Evolutionary conservation across 2,329 filamentous ascomycete genomes (phyloP).

Genomic region (Aspergillus cejpii): DNA sequence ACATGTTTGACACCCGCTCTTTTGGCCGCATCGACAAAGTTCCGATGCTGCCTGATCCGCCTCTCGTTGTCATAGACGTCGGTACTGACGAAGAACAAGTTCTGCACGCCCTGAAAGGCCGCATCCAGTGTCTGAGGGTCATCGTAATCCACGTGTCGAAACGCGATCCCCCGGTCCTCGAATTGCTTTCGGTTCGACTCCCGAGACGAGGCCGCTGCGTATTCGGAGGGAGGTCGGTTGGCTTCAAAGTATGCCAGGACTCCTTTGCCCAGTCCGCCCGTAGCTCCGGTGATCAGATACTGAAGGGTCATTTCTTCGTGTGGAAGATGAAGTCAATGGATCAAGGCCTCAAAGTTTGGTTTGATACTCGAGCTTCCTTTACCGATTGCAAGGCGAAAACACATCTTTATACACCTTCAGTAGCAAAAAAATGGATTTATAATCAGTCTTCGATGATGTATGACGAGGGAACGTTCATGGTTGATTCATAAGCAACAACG

Average conservation of each 20-base stretch:
- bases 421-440: too few species aligned
- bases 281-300: constrained; percentile 37
- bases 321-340: too few species aligned
- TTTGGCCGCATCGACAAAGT: constrained; percentile 50
- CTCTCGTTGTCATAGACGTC: constrained; percentile 46
- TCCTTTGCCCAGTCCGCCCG: constrained; percentile 32
- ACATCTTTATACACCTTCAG: too few species aligned
- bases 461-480: too few species aligned
- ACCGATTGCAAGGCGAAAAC: too few species aligned
- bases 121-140: constrained; percentile 41
- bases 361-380: too few species aligned
- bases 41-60: constrained; percentile 42
- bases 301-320: constrained; percentile 26
- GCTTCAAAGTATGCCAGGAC: constrained; percentile 30
- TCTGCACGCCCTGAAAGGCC: constrained; percentile 48
- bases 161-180: constrained; percentile 42
- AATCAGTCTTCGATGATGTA: too few species aligned
- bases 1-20: constrained; percentile 48
- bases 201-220: constrained; percentile 47
- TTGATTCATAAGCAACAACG: too few species aligned
- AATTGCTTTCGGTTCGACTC: constrained; percentile 38
- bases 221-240: constrained; percentile 38
- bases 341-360: too few species aligned
- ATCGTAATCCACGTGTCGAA: constrained; percentile 50
- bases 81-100: constrained; percentile 53